Evolutionary conservation across 495 filamentous ascomycete species (phyloP), one percentile per base, ranked within the genome.

Genomic region (Peziza echinospora): DNA sequence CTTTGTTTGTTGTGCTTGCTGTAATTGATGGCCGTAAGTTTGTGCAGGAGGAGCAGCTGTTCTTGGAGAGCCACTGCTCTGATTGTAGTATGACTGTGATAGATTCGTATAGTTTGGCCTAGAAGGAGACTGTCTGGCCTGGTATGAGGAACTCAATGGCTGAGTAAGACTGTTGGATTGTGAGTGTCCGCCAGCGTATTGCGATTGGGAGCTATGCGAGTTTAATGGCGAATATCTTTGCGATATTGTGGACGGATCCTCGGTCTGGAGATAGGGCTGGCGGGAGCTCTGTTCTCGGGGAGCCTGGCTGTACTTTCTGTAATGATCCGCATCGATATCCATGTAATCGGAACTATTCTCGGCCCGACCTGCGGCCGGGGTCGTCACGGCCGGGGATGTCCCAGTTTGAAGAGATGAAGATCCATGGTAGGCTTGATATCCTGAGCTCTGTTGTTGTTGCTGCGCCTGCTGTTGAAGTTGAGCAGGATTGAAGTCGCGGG

Each of bases 171-270:
- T 24, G 48, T 49, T 28, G 21, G 44, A 24, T 16, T 26, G 24
- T 13, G 48, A 44, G 5, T 75, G 71, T 53, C 68, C 73, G 23
- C 66, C 56, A 49, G 67, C 63, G 55, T 71, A 75, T 45, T 76
- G 67, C 47, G 71, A 64, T 13, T 74, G 65, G 26, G 78, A 72
- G 41, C 75, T 73, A 25, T 87, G 64, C 5, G 76, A 73, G 56
- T 91, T 86, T 84, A 92, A 92, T 44, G 87, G 89, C 10, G 86
- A 93, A 62, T 97, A 94, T 56, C 87, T 73, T 57, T 87, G 81
- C 42, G 85, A 83, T 40, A 85, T 11, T 37, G 30, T 81, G 26
- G 80, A 70, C 21, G 82, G 83, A 48, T 82, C 80, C 51, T 87
- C 82, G 9, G 53, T 41, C 24, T 48, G 48, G 10, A 51, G 30